phyloP scores from a whole-genome alignment of 2,329 filamentous ascomycete species.

The Aspergillus unguis region DNA sequence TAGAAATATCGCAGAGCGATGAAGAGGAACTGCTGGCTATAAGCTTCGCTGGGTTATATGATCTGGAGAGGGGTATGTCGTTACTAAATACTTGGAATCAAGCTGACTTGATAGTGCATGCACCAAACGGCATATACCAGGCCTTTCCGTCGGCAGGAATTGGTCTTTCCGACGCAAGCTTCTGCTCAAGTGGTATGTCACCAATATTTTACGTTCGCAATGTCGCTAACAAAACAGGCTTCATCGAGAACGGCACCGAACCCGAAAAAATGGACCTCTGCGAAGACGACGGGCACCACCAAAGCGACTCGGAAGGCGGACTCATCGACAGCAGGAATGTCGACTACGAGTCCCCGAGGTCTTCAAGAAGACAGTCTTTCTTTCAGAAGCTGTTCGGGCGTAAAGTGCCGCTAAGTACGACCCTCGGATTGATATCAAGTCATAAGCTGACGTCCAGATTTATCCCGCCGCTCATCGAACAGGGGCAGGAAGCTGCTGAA shows the following conservation, averaged over 20 bases:
- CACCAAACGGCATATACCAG: constrained; percentile 25
- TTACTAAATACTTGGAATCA: not conserved
- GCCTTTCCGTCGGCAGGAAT: constrained; percentile 10
- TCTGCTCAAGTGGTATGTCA: constrained; percentile 17
- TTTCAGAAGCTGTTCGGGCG: constrained; percentile 27
- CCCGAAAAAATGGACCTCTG: constrained; percentile 18
- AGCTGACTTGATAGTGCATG: constrained; percentile 24
- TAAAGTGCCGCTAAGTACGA: constrained; percentile 24
- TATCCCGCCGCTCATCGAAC: constrained; percentile 23
- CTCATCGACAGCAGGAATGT: constrained; percentile 8
- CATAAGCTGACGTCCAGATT: constrained; percentile 17
- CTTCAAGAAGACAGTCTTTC: constrained; percentile 22
- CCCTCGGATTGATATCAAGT: not conserved
- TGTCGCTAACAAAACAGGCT: constrained; percentile 3
- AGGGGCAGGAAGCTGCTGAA: constrained; percentile 27
- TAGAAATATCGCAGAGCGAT: constrained; percentile 27
- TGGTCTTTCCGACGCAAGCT: constrained; percentile 15
- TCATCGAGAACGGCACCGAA: constrained; percentile 10
- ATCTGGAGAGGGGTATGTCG: constrained; percentile 26
- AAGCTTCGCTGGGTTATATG: constrained; percentile 29
- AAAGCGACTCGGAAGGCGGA: constrained; percentile 15
- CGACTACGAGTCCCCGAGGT: constrained; percentile 10
- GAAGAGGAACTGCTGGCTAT: constrained; percentile 31
- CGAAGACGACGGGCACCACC: constrained; percentile 18
- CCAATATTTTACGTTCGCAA: not conserved